Percentiles rank a stretch among this genome's conserved stretches.
Conservation (phyloP, 1,284 basidiomycete species). For the Chiua sp. region DNA sequence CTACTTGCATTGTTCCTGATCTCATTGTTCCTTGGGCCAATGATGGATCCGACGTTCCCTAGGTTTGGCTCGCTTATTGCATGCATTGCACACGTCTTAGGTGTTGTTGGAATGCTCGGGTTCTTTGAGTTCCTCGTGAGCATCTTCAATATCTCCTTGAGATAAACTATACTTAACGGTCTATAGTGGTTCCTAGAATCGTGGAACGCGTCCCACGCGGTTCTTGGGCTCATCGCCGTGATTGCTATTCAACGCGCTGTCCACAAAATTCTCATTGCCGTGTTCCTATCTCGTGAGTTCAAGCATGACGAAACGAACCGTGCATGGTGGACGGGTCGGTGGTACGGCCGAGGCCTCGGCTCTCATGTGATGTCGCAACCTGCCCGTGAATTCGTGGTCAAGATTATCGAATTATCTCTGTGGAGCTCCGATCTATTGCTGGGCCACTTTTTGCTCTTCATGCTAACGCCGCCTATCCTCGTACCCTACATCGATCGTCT, state of each 20-base stretch:
- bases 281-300: slow-evolving; percentile 94
- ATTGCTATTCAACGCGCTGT: slow-evolving; percentile 90
- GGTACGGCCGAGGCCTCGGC: slow-evolving; percentile 94
- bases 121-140: slow-evolving; percentile 95
- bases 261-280: slow-evolving; percentile 91
- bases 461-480: slow-evolving; percentile 75
- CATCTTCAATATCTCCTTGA: slow-evolving; percentile 3
- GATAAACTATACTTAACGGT: slow-evolving; percentile 14
- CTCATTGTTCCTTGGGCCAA: slow-evolving; percentile 92
- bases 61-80: slow-evolving; percentile 93
- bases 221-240: slow-evolving; percentile 86
- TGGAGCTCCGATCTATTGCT: slow-evolving; percentile 81
- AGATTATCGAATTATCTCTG: slow-evolving; percentile 82
- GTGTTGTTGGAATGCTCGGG: slow-evolving; percentile 84
- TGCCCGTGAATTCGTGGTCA: slow-evolving; percentile 88
- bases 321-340: slow-evolving; percentile 97
- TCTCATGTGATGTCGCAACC: slow-evolving; percentile 88
- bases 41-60: slow-evolving; percentile 84
- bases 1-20: slow-evolving; percentile 88
- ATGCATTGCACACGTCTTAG: slow-evolving; percentile 81
- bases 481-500: slow-evolving; percentile 78
- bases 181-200: slow-evolving; percentile 91
- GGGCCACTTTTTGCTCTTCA: slow-evolving; percentile 72
- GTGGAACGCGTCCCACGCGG: slow-evolving; percentile 93
- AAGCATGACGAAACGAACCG: slow-evolving; percentile 98